Evolutionary conservation across 2,329 filamentous ascomycete genomes (phyloP), one percentile per base, ranked within the genome.

Genomic region (Phoma sp.): DNA sequence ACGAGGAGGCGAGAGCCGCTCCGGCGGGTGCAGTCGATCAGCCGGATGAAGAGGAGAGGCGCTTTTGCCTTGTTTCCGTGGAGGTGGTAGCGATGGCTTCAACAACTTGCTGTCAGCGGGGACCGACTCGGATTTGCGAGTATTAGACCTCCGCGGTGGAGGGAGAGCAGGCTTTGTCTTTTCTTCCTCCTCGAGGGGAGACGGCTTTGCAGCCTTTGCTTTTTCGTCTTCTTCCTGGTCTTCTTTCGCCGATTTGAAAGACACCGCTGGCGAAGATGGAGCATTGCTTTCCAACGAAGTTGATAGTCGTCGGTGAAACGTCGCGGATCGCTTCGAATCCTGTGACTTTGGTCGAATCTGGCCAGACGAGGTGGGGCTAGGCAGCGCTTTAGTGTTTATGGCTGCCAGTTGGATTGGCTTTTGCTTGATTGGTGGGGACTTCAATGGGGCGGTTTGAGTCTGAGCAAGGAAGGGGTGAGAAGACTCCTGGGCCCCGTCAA

Each of bases 211-310:
- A 14, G 73, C 73, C 47, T 70, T 75, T 18, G 47, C 40, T 23
- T 66, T 73, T 29, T 63, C 62, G 2, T 65, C 60, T 22, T 66
- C 65, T 6, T 68, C 67, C 49, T 72, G 67, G 13, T 68, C 66
- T 50, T 74, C 72, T 24, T 62, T 68, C 2, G 74, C 73, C 23
- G 72, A 75, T 32, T 67, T 67, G 52, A 73, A 75, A 1, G 71
- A 73, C 9, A 29, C 27, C 0, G 66, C 60, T 7, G 71, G 69
- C 2, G 71, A 72, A 0, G 68, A 69, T 2, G 66, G 63, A 3
- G 58, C 58, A 14, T 69, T 65, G 24, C 69, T 68, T 13, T 67
- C 67, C 23, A 68, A 24, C 7, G 71, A 71, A 8, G 60, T 63
- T 7, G 70, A 68, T 2, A 68, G 27, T 11, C 60, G 62, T 41